A percentile compares a stretch with the other conserved stretches of the same genome.
phyloP scores from a whole-genome alignment of 176 grass and related monocot genomes.

The Eragrostis nindensis region DNA sequence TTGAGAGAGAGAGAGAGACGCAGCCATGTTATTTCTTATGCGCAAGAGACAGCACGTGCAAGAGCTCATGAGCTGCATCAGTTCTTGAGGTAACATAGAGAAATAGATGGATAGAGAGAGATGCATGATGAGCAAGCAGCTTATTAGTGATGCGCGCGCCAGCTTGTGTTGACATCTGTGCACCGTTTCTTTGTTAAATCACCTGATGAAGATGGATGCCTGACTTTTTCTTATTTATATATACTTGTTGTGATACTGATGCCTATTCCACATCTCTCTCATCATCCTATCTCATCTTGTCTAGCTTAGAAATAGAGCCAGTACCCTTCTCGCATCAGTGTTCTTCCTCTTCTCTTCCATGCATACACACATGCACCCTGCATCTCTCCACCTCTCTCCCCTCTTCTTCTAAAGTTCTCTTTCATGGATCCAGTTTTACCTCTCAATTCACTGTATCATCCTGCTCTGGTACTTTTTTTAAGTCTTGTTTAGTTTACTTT shows the following conservation, averaged over 20 bases:
- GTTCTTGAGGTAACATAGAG: constrained; percentile 64
- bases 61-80: constrained; percentile 59
- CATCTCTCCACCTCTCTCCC: no score
- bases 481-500: background rate
- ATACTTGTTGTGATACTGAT: constrained; percentile 49
- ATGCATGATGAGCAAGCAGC: constrained; percentile 24
- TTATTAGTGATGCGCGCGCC: constrained; percentile 41
- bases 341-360: constrained; percentile 42
- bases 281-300: constrained; percentile 20
- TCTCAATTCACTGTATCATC: constrained; percentile 7
- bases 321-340: background rate
- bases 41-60: constrained; percentile 58
- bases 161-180: constrained; percentile 59
- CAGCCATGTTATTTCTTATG: constrained; percentile 51
- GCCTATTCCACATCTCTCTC: constrained; percentile 68
- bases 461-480: background rate
- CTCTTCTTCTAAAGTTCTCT: background rate
- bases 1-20: constrained; percentile 18
- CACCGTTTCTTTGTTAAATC: constrained; percentile 80
- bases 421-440: constrained; percentile 44
- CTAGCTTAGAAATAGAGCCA: constrained; percentile 21
- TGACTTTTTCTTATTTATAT: constrained; percentile 54
- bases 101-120: constrained; percentile 34
- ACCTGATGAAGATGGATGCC: constrained; percentile 93
- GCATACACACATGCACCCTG: constrained; percentile 28